These are phyloP conservation scores for Parietichytrium sp. DNA, from an alignment of 108 stramenopile genomes.

Conservation along the genomic window DNA sequence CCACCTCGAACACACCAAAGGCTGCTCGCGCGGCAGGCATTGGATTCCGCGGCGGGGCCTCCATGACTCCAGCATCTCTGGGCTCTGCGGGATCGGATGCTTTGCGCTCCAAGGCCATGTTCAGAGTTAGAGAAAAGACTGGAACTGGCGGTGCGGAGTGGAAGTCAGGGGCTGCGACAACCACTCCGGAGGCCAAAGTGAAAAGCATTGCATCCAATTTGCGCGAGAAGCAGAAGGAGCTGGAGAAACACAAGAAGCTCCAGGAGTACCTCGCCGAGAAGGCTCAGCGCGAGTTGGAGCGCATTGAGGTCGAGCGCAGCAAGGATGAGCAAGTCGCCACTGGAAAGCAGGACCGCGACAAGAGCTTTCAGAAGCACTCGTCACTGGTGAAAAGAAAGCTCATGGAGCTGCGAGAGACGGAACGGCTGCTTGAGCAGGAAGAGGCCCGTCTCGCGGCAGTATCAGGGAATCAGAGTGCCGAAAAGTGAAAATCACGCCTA, in stretches of 20 bases:
- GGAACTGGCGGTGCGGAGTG: too few species aligned
- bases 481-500: too few species aligned
- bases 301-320: conserved; percentile 39
- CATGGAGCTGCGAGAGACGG: too few species aligned
- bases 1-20: not conserved
- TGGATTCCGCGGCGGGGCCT: not conserved
- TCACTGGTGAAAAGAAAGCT: conserved; percentile 21
- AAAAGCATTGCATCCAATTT: not conserved
- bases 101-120: too few species aligned
- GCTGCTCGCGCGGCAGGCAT: conserved; percentile 44
- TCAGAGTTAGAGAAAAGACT: too few species aligned
- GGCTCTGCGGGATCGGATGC: too few species aligned
- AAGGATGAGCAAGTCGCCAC: not conserved
- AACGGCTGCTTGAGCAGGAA: too few species aligned
- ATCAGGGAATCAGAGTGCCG: too few species aligned
- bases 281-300: conserved; percentile 50
- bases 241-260: conserved; percentile 58
- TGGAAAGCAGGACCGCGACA: not conserved
- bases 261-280: conserved; percentile 60
- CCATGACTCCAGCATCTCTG: too few species aligned
- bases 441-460: too few species aligned
- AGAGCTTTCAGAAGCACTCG: not conserved
- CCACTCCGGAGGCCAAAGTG: conserved; percentile 21
- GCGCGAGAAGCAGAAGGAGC: conserved; percentile 40
- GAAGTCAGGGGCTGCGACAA: too few species aligned